Evolutionary conservation across 768 basidiomycete species (phyloP).

Genomic region (Butyriboletus loyo): DNA sequence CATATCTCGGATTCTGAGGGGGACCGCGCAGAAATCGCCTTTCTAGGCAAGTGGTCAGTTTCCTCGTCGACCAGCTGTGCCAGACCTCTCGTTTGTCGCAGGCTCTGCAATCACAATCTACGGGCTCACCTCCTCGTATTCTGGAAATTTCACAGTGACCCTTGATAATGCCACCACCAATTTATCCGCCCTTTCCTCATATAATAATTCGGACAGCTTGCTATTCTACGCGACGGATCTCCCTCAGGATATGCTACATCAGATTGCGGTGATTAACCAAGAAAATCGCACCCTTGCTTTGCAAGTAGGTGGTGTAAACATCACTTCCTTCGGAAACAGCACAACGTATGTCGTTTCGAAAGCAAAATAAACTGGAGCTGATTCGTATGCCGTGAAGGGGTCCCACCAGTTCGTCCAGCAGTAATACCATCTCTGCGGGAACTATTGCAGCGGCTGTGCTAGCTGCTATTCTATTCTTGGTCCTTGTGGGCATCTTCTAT

Average conservation of each 20-base stretch:
- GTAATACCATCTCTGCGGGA: slow-evolving; percentile 41
- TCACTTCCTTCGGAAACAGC: slow-evolving; percentile 36
- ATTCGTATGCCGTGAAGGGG: slow-evolving; percentile 12
- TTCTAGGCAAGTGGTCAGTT: slow-evolving; percentile 42
- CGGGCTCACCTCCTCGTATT: slow-evolving; percentile 56
- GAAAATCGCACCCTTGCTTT: slow-evolving; percentile 51
- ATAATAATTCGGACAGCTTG: slow-evolving; percentile 47
- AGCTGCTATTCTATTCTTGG: slow-evolving; percentile 50
- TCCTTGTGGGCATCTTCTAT: slow-evolving; percentile 43
- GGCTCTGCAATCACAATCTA: slow-evolving; percentile 60
- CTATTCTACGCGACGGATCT: slow-evolving; percentile 66
- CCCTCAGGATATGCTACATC: slow-evolving; percentile 46
- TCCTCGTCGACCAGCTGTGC: not conserved
- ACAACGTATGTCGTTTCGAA: slow-evolving; percentile 30
- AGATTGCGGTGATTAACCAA: slow-evolving; percentile 53
- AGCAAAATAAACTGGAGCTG: not conserved
- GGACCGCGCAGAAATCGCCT: slow-evolving; percentile 42
- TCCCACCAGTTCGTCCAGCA: slow-evolving; percentile 13
- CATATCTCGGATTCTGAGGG: slow-evolving; percentile 40
- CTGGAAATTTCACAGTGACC: slow-evolving; percentile 57
- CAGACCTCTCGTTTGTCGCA: slow-evolving; percentile 24
- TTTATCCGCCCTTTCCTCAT: slow-evolving; percentile 53
- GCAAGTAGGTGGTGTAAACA: slow-evolving; percentile 47
- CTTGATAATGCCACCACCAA: slow-evolving; percentile 49
- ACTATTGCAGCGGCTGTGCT: slow-evolving; percentile 67